phyloP scores from a whole-genome alignment of 768 basidiomycete genomes.

The Leccinum pellstonianum region DNA sequence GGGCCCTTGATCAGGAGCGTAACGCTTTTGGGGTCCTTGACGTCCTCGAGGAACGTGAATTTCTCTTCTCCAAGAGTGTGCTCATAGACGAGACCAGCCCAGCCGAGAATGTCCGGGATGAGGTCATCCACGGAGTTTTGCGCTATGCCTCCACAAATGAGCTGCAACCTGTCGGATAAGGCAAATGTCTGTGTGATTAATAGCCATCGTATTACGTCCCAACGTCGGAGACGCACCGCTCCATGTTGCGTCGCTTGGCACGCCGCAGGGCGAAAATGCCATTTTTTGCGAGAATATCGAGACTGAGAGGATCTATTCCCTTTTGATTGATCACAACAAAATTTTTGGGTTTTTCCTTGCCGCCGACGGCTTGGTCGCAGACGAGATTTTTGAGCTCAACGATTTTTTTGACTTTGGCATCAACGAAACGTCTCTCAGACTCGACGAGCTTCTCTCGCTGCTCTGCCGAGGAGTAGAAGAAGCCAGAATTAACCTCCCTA shows the following conservation, averaged over 20 bases:
- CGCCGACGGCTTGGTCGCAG: constrained; percentile 88
- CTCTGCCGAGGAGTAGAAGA: constrained; percentile 98
- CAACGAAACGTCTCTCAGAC: constrained; percentile 91
- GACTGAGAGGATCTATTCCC: constrained; percentile 95
- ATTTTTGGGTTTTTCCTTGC: constrained; percentile 75
- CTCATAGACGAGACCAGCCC: constrained; percentile 98
- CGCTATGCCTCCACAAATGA: constrained; percentile 91
- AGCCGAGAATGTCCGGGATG: constrained; percentile 86
- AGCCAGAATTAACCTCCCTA: constrained; percentile 98
- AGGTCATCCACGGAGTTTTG: constrained; percentile 99
- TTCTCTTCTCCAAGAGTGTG: constrained; percentile 99
- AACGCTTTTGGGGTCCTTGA: constrained; percentile 91
- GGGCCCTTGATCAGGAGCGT: constrained; percentile 98
- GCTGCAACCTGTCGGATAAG: constrained; percentile 64
- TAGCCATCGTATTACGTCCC: constrained; percentile 34
- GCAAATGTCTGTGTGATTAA: constrained; percentile 11
- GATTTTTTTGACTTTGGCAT: constrained; percentile 93
- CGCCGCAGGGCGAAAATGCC: constrained; percentile 92
- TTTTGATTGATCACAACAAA: constrained; percentile 99
- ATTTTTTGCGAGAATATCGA: constrained; percentile 95
- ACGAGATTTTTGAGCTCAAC: constrained; percentile 95
- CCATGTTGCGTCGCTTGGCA: constrained; percentile 99
- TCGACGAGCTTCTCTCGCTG: constrained; percentile 99
- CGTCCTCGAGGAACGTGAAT: constrained; percentile 96
- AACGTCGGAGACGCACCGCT: constrained; percentile 55